Base-by-base conservation (phyloP, 192 early-diverging fungal species). In the Geosiphon pyriformis region DNA sequence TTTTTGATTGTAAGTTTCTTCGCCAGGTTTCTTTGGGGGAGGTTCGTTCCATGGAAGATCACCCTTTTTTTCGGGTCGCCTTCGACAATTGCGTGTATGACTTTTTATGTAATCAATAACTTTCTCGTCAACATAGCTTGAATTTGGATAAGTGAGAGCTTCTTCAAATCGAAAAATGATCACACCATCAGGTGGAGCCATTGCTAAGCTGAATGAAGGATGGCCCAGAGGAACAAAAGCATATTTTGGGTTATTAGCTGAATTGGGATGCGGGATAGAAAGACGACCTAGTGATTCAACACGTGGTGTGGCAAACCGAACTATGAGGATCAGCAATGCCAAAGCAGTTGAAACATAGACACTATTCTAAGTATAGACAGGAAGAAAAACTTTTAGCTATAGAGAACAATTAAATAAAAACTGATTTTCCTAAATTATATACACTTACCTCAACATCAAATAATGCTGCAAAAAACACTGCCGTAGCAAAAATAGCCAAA, bases 291-390 rank as follows among this genome's bases (percentile, higher is more conserved):
- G 67, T 20, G 76, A 34, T 11, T 75, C 66, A 66, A 80, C 74
- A 34, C 76, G 74, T 23, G 91, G 89, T 20, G 85, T 79, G 33
- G 95, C 91, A 42, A 91, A 71, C 23, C 92, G 83, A 72, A 88
- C 79, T n/a, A 98, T 79, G 22, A 93, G 78, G 31, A 98, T 76
- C 0, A 89, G 64, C 10, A 86, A 77, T 0, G 94, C 85, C 57
- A 89, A 78, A 1, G 65, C 86, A 7, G 92, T 87, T 8, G 90
- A 80, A 7, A 85, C 78, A 68, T 92, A 92, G 66, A 98, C 91
- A 60, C 87, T 89, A 29, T 80, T 85, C 76, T 93, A 90, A n/a
- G n/a, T n/a, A n/a, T n/a, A n/a, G n/a, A 55, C 92, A 86, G 8
- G 78, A 10, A 46, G 6, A 46, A 10, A 46, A 10, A 46, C 17